Evolutionary conservation across 148 eudicot species (phyloP).

Genomic region (Suaeda aralocaspica): DNA sequence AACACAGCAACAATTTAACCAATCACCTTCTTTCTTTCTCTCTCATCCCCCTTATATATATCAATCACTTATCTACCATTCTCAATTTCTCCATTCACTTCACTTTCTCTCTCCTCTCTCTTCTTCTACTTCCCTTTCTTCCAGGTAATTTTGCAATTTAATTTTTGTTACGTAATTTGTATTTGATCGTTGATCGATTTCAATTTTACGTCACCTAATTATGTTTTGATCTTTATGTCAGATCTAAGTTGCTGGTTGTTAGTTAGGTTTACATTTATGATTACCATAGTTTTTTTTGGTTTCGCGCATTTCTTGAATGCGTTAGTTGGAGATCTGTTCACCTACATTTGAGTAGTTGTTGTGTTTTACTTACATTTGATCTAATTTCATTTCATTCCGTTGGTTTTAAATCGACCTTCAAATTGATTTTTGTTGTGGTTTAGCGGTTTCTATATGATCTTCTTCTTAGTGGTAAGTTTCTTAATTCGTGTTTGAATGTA

Average conservation of each 20-base stretch:
- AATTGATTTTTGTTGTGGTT: background rate
- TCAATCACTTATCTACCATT: constrained; percentile 14
- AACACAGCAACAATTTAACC: background rate
- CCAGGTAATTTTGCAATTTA: background rate
- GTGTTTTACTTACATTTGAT: background rate
- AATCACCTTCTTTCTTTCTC: background rate
- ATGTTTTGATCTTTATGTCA: background rate
- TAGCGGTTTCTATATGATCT: background rate
- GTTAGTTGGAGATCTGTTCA: constrained; percentile 18
- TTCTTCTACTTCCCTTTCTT: background rate
- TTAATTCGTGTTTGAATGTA: background rate
- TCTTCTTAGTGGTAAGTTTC: background rate
- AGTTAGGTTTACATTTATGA: background rate
- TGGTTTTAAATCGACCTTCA: too few species aligned
- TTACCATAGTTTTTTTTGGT: background rate
- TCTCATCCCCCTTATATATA: background rate
- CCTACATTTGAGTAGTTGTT: constrained; percentile 13
- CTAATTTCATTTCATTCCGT: background rate
- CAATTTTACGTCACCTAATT: too few species aligned
- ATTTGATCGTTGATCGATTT: too few species aligned
- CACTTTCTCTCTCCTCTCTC: background rate
- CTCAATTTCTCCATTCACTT: constrained; percentile 9
- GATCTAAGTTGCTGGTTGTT: constrained; percentile 4
- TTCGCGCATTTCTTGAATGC: background rate
- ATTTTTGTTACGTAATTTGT: too few species aligned